Conservation (phyloP, 768 basidiomycete species). For the Tephrocybe sp. region DNA sequence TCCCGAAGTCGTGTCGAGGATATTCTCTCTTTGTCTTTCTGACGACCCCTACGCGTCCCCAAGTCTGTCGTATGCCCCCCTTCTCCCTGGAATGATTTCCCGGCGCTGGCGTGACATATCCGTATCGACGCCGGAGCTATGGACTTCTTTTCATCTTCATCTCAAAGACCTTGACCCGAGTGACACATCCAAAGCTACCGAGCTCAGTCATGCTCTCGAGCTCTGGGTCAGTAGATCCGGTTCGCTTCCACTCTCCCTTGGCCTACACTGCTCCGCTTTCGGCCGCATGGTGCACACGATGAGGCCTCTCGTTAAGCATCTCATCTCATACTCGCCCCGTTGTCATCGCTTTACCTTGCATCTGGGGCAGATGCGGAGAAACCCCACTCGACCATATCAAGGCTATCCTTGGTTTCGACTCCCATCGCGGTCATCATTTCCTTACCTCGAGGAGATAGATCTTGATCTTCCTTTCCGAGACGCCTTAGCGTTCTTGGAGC, state of each 20-base stretch:
- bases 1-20: slow-evolving; percentile 1
- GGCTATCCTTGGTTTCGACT: slow-evolving; percentile 4
- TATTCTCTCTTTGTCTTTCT: neutral
- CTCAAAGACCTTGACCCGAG: neutral
- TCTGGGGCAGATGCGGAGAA: slow-evolving; percentile 1
- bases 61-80: neutral
- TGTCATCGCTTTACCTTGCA: neutral
- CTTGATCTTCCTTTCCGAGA: slow-evolving; percentile 4
- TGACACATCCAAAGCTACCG: neutral
- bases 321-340: slow-evolving; percentile 1
- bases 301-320: neutral
- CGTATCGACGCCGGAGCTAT: neutral
- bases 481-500: neutral
- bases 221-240: slow-evolving; percentile 3
- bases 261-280: slow-evolving; percentile 1
- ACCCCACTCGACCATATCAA: slow-evolving; percentile 1
- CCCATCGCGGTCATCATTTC: neutral
- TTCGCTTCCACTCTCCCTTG: slow-evolving; percentile 7
- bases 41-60: neutral
- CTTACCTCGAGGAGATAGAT: neutral
- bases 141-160: neutral
- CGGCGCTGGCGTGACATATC: slow-evolving; percentile 3
- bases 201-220: neutral
- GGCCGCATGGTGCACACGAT: slow-evolving; percentile 1
- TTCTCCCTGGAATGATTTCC: neutral